Evolutionary conservation across 176 grass and related monocot species (phyloP).

Genomic region (Aegilops bicornis): DNA sequence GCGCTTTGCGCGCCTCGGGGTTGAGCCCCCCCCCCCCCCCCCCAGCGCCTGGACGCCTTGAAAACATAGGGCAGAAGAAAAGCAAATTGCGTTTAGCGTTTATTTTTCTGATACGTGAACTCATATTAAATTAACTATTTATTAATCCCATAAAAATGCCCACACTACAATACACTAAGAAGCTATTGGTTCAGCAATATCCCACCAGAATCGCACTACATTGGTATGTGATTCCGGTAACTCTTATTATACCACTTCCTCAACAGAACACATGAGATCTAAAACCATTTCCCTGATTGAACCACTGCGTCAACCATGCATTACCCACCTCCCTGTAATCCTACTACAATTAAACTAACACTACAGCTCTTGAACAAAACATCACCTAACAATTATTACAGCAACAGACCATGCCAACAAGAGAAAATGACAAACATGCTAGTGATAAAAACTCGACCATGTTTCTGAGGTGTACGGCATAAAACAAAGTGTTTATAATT

Average conservation of each 20-base stretch:
- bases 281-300: background rate
- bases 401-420: background rate
- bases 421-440: background rate
- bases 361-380: background rate
- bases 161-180: background rate
- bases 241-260: background rate
- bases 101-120: slow-evolving; percentile 8
- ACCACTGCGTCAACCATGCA: background rate
- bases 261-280: background rate
- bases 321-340: background rate
- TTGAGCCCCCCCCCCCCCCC: no score
- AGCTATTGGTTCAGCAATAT: background rate
- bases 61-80: no score
- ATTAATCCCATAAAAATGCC: background rate
- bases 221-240: background rate
- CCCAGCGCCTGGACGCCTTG: no score
- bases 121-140: background rate
- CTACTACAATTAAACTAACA: background rate
- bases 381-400: background rate
- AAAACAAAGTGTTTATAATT: background rate
- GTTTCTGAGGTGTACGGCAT: background rate
- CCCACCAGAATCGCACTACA: background rate
- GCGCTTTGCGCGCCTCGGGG: no score
- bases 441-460: background rate
- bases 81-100: background rate